A percentile compares a stretch with the other conserved stretches of the same genome.
phyloP scores from a whole-genome alignment of 495 filamentous ascomycete genomes.

The Talaromyces adpressus region DNA sequence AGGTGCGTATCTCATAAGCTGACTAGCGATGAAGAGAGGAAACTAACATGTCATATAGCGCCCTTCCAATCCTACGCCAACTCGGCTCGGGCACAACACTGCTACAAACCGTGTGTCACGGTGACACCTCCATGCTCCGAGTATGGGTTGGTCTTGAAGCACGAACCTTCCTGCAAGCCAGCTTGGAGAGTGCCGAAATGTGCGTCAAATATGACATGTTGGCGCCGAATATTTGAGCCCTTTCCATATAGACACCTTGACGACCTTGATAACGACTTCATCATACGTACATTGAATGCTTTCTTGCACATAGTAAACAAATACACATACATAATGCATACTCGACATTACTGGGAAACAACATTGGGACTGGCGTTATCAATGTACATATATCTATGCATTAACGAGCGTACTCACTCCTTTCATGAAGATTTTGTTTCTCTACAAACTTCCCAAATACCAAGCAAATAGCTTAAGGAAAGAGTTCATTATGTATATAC shows the following conservation, averaged over 20 bases:
- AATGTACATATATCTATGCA: not conserved
- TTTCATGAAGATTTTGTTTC: not conserved
- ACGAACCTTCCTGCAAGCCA: constrained; percentile 77
- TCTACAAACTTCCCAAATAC: no score
- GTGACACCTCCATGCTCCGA: constrained; percentile 86
- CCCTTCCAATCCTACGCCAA: constrained; percentile 84
- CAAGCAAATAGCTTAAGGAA: not conserved
- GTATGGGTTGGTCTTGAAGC: constrained; percentile 92
- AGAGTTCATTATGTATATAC: not conserved
- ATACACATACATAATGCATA: not conserved
- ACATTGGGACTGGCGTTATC: not conserved
- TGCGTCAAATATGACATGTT: constrained; percentile 80
- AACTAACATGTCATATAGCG: constrained; percentile 36
- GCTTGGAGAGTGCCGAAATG: constrained; percentile 77
- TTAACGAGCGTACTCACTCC: not conserved
- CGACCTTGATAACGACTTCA: not conserved
- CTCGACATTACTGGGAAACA: not conserved
- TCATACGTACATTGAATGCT: not conserved
- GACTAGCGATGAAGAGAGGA: not conserved
- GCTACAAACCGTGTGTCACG: constrained; percentile 45
- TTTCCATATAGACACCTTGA: not conserved
- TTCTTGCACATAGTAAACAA: not conserved
- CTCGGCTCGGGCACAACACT: constrained; percentile 61
- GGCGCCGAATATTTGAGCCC: constrained; percentile 66
- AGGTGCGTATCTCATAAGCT: constrained; percentile 40